Evolutionary conservation across 2,329 filamentous ascomycete species (phyloP).

Genomic region (Colletotrichum nymphaeae): DNA sequence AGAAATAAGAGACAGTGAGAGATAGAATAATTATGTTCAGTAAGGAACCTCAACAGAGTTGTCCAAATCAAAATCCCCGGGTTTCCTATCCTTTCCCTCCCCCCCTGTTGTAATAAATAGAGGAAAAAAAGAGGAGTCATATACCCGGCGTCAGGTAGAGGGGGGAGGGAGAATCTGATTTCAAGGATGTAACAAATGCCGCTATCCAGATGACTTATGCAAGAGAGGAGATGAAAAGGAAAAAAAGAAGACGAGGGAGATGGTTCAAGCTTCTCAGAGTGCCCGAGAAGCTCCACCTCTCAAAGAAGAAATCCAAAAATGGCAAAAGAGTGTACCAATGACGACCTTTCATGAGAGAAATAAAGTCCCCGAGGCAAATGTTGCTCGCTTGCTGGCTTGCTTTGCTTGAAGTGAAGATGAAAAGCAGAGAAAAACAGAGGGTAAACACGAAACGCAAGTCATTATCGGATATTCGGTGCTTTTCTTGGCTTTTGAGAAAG

Average conservation of each 20-base stretch:
- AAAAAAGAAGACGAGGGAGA: conserved; percentile 31
- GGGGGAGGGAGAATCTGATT: conserved; percentile 36
- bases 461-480: conserved; percentile 8
- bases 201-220: conserved; percentile 32
- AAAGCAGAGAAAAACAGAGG: conserved; percentile 12
- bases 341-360: not conserved
- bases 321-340: conserved; percentile 24
- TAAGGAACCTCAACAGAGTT: conserved; percentile 1
- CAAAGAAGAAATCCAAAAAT: conserved; percentile 36
- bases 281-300: not conserved
- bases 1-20: not conserved
- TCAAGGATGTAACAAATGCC: conserved; percentile 37
- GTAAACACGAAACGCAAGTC: not conserved
- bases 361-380: not conserved
- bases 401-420: conserved; percentile 20
- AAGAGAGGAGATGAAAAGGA: conserved; percentile 36
- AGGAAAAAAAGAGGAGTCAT: conserved; percentile 42
- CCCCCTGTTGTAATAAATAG: conserved; percentile 31
- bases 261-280: not conserved
- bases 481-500: conserved; percentile 12
- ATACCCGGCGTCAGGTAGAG: conserved; percentile 36
- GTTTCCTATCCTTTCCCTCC: conserved; percentile 35
- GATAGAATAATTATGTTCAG: not conserved
- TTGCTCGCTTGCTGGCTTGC: not conserved
- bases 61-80: conserved; percentile 21